A percentile compares a stretch with the other conserved stretches of the same genome.
phyloP scores from a whole-genome alignment of 2,329 filamentous ascomycete genomes.

The Teratosphaeria zuluensis region DNA sequence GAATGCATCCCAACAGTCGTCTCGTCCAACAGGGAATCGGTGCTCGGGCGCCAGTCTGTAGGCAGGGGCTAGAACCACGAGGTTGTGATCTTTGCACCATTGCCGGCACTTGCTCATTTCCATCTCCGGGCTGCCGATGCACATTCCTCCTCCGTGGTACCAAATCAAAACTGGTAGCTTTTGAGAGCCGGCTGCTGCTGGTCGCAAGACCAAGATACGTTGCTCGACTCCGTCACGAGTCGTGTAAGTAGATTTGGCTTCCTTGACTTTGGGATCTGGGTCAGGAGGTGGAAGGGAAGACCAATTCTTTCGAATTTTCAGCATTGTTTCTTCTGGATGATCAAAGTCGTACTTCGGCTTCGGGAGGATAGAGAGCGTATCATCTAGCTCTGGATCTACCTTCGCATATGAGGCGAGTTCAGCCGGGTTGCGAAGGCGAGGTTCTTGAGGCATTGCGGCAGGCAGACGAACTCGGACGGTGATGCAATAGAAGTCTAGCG shows the following conservation, averaged over 20 bases:
- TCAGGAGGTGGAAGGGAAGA: constrained; percentile 1
- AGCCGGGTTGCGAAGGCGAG: not conserved
- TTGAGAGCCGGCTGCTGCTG: not conserved
- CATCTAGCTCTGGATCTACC: constrained; percentile 5
- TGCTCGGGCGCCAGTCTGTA: constrained; percentile 44
- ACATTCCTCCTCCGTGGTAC: constrained; percentile 10
- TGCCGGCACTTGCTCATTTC: not conserved
- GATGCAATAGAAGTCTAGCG: not conserved
- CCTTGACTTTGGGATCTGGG: constrained; percentile 1
- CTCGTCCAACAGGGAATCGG: constrained; percentile 36
- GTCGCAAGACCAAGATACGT: constrained; percentile 7
- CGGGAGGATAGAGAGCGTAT: not conserved
- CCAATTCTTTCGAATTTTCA: constrained; percentile 3
- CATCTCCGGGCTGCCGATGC: constrained; percentile 8
- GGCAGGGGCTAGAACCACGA: constrained; percentile 7
- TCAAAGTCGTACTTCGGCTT: not conserved
- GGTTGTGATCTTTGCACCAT: constrained; percentile 2
- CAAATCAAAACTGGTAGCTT: constrained; percentile 7
- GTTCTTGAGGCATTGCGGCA: not conserved
- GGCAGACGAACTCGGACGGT: not conserved
- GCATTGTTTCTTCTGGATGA: constrained; percentile 2
- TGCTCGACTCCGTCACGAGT: constrained; percentile 6
- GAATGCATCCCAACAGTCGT: constrained; percentile 37
- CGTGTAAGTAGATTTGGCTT: constrained; percentile 3
- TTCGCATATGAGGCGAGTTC: constrained; percentile 4